Base-by-base conservation (phyloP, 1,139 yeast genomes). In the Lodderomyces oxycetoniae region DNA sequence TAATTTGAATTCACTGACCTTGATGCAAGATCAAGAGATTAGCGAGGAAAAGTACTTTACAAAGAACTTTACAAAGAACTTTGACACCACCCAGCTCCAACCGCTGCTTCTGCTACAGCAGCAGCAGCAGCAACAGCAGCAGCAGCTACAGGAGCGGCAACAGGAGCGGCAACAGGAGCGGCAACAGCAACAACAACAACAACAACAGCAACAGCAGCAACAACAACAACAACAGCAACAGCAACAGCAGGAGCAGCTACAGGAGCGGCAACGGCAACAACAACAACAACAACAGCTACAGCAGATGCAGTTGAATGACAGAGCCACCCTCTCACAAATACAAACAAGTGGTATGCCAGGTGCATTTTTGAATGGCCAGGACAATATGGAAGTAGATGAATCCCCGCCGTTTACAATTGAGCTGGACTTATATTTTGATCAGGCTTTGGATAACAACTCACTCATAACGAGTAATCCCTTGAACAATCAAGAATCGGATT, bases 401-500 rank as follows among this genome's bases (percentile, higher is more conserved):
- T 56, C 62, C 12, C 69, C 70, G 3, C 68, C 66, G 7, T 63
- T 64, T 36, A 56, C 69, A 3, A 52, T 64, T 13, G 70, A 60
- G 23, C 62, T 57, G 57, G 66, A 61, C 35, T 32, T 51, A 30
- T 43, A 37, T 31, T 44, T 41, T 34, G 48, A 44, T n/a, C 45
- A 41, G 21, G 40, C 36, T 7, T 24, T 36, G n/a, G 46, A 43
- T 20, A 41, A 35, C 32, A 44, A 44, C 28, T 41, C 46, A 15
- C 36, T 43, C 8, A 32, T 42, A 4, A 41, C 48, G 2, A 33
- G 38, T 17, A 39, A 28, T 30, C 38, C 34, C 11, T 19, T 37
- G n/a, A 39, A 34, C 14, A 35, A 32, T 13, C 40, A 39, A 21
- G 45, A 43, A 10, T 17, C 33, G 2, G 45, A 38, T 13, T 36